A percentile compares a stretch with the other conserved stretches of the same genome.
Conservation (phyloP, 148 eudicot genomes). For the Camellia lanceoleosa region DNA sequence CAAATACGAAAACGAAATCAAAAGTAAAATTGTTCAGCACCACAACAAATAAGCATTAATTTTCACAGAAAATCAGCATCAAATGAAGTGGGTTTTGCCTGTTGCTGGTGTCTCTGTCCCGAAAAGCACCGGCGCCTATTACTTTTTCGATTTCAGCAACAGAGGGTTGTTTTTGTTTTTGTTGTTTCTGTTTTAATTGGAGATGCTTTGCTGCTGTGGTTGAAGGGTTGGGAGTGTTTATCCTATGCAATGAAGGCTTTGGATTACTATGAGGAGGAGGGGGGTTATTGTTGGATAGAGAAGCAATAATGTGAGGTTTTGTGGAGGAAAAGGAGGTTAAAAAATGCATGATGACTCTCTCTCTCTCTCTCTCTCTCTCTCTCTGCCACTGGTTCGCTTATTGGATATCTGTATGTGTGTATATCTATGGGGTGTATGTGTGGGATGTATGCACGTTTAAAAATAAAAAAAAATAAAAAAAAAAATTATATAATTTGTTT, state of each 20-base stretch:
- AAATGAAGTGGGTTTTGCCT: constrained; percentile 28
- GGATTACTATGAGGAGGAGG: constrained; percentile 10
- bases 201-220: neutral
- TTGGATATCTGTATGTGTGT: too few species aligned
- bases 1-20: too few species aligned
- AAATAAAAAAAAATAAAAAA: too few species aligned
- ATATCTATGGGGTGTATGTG: too few species aligned
- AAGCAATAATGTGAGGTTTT: constrained; percentile 19
- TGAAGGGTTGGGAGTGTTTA: neutral
- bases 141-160: constrained; percentile 12
- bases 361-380: too few species aligned
- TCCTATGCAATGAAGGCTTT: neutral
- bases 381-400: too few species aligned
- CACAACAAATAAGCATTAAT: neutral
- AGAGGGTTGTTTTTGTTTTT: neutral
- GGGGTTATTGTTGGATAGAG: constrained; percentile 17
- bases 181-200: neutral
- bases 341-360: constrained; percentile 13
- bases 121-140: constrained; percentile 70
- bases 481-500: too few species aligned
- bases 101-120: constrained; percentile 49
- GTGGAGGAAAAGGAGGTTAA: constrained; percentile 7
- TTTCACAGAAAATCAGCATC: neutral
- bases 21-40: neutral
- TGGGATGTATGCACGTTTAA: too few species aligned